Base-by-base conservation (phyloP, 2,329 filamentous ascomycete species). In the Fulvia fulva region DNA sequence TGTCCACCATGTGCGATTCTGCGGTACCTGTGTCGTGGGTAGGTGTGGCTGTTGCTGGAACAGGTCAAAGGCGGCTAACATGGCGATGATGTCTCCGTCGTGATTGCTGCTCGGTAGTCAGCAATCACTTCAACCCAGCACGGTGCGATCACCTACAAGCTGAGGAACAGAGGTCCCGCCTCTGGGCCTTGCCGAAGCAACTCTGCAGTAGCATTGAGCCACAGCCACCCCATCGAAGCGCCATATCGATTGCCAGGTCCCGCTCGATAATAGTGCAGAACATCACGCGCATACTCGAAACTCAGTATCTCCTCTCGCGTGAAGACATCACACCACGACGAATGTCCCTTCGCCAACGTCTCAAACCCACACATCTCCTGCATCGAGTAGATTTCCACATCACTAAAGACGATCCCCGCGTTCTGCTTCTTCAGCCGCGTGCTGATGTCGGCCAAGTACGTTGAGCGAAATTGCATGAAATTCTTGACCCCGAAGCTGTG, bases 321-420 rank as follows among this genome's bases (percentile, higher is more conserved):
- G 67, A 85, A 85, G 8, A 83, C 74, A 55, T 79, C 70, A 62
- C 82, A 85, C 82, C 82, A 85, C 5, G 75, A 75, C 67, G 81
- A 83, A 22, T 69, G 72, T 6, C 82, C 83, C 57, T 79, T 76
- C 0, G 79, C 78, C 2, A 80, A 77, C 0, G 75, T 81, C 68
- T 85, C 83, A 62, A 85, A 86, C 1, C 81, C 83, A 66, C 83
- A 85, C 74, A 84, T 79, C 63, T 85, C 81, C 67, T 85, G 83
- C 83, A 85, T 85, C 58, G 78, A 75, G 64, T 80, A 85, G 37
- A 85, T 69, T 55, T 85, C 81, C 2, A 73, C 65, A 47, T 77
- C 73, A 0, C 70, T 73, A 56, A 83, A 76, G 14, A 66, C 53
- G 41, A 82, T 71, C 1, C 69, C 73, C 2, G 77, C 71, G 30